Evolutionary conservation across 768 basidiomycete genomes (phyloP), one percentile per base, ranked within the genome.

Genomic region (Phaeotremella skinneri): DNA sequence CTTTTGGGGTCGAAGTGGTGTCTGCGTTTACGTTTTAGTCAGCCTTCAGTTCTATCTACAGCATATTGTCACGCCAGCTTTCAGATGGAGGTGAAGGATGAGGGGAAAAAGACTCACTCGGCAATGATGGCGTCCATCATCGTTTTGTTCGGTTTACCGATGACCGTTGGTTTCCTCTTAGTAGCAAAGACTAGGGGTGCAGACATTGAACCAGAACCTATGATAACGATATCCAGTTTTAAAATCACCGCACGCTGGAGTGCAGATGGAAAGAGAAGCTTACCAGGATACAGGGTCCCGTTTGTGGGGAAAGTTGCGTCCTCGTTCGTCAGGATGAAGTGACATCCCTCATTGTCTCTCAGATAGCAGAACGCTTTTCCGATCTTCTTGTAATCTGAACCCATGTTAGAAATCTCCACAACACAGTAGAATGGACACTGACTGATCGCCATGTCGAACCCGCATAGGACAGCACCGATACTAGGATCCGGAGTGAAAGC

Each of bases 61-160:
- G n/a, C n/a, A n/a, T n/a, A n/a, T n/a, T n/a, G n/a, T n/a, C n/a
- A n/a, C n/a, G n/a, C n/a, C n/a, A n/a, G n/a, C n/a, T n/a, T n/a
- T n/a, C n/a, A n/a, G n/a, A n/a, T n/a, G n/a, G n/a, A n/a, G n/a
- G n/a, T n/a, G n/a, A n/a, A n/a, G n/a, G n/a, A n/a, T n/a, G n/a
- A 34, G 29, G 3, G 7, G 17, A 32, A 16, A 14, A 6, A 29
- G 20, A 73, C 80, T 59, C 61, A 87, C 87, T 85, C 85, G 30
- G 87, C 84, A 59, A 86, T 85, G 77, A 99, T 93, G 73, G 88
- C 89, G 74, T 97, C 91, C 63, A 97, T 80, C 93, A 97, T 96
- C 39, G 86, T 86, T 64, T 80, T 83, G 58, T 88, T 84, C n/a
- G 91, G 93, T 78, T 97, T 98, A 16, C 93, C 94, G 58, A 92